A percentile compares a stretch with the other conserved stretches of the same genome.
Conservation (phyloP, 495 filamentous ascomycete species). For the Penicillium antarcticum region DNA sequence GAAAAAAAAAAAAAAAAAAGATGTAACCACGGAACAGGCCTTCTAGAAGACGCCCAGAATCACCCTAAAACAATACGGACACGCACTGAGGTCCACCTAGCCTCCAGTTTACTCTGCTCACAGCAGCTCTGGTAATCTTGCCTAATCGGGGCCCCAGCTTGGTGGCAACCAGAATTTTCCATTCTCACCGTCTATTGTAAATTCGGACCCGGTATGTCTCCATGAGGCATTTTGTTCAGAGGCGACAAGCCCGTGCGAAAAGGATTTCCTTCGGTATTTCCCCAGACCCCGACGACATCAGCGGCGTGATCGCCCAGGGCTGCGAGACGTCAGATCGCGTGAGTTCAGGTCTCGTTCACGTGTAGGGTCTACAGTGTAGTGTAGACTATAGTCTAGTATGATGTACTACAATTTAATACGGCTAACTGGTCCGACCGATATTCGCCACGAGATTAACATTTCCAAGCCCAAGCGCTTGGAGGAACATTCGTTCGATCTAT, state of each 20-base stretch:
- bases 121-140: neutral
- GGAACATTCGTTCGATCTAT: no score
- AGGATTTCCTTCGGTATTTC: neutral
- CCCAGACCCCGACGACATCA: conserved; percentile 21
- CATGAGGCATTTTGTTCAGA: conserved; percentile 24
- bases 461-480: no score
- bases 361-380: neutral
- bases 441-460: neutral
- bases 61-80: conserved; percentile 12
- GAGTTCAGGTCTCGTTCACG: neutral
- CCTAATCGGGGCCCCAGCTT: neutral
- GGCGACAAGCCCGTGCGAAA: no score
- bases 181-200: neutral
- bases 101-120: conserved; percentile 10
- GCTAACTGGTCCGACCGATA: conserved; percentile 2
- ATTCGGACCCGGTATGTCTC: neutral
- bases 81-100: conserved; percentile 15
- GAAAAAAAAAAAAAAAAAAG: neutral
- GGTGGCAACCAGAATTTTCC: conserved; percentile 11
- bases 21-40: conserved; percentile 11
- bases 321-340: conserved; percentile 2
- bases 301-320: conserved; percentile 23
- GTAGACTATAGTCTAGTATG: no score
- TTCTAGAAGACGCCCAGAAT: conserved; percentile 25
- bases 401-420: no score